Evolutionary conservation across 2,329 filamentous ascomycete genomes (phyloP).

Genomic region (Helotiales sp.): DNA sequence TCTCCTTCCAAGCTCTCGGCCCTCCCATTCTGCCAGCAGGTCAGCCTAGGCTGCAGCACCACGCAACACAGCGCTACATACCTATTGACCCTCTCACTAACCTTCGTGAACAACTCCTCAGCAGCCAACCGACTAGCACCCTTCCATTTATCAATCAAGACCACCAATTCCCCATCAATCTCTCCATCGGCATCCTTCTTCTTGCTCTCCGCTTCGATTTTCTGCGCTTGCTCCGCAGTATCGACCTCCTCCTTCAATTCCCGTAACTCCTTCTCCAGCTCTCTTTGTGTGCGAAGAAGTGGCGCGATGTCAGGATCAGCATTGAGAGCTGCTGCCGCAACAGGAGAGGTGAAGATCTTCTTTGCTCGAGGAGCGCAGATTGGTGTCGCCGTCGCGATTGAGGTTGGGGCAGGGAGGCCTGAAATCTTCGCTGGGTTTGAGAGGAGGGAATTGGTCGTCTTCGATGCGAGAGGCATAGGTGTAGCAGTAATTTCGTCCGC

Average conservation of each 20-base stretch:
- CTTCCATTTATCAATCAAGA: constrained; percentile 61
- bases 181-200: constrained; percentile 47
- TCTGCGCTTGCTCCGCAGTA: constrained; percentile 50
- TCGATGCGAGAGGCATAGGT: constrained; percentile 5
- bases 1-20: constrained; percentile 55
- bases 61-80: constrained; percentile 12
- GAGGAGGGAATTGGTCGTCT: constrained; percentile 15
- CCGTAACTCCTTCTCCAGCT: constrained; percentile 33
- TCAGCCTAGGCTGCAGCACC: constrained; percentile 2
- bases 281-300: constrained; percentile 35
- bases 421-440: constrained; percentile 5
- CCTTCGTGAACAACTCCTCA: constrained; percentile 64
- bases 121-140: constrained; percentile 60
- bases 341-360: constrained; percentile 34
- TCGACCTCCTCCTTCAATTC: constrained; percentile 45
- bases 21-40: constrained; percentile 53
- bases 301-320: constrained; percentile 34
- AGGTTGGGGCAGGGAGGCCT: constrained; percentile 3
- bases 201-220: constrained; percentile 43
- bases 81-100: constrained; percentile 58
- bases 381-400: neutral
- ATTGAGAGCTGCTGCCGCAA: constrained; percentile 32
- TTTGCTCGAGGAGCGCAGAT: constrained; percentile 13
- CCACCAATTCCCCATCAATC: constrained; percentile 54
- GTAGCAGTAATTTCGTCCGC: constrained; percentile 8